Conservation (phyloP, 2,329 filamentous ascomycete species). For the Coniochaeta pulveracea region DNA sequence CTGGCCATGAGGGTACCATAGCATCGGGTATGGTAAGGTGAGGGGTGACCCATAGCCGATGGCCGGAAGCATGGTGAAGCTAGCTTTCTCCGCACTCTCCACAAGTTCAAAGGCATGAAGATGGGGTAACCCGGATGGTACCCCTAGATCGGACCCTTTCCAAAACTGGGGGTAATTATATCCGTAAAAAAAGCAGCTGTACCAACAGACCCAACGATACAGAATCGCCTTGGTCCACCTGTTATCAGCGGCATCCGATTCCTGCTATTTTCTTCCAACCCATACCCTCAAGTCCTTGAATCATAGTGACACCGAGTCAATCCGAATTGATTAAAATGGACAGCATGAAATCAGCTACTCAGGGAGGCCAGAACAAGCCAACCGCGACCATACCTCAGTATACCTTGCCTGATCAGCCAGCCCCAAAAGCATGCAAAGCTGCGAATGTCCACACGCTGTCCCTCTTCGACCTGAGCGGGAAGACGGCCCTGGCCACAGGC, state of each 20-base stretch:
- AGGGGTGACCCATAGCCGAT: neutral
- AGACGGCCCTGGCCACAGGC: slow-evolving; percentile 3
- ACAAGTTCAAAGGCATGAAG: neutral
- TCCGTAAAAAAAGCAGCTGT: too few species aligned
- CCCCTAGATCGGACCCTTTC: too few species aligned
- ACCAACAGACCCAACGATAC: neutral
- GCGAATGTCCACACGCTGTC: slow-evolving; percentile 1
- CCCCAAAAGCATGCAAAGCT: neutral
- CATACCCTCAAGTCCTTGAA: neutral
- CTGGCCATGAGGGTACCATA: neutral
- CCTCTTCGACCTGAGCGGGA: slow-evolving; percentile 6
- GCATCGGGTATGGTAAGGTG: neutral
- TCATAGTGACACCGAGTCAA: neutral
- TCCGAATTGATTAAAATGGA: neutral
- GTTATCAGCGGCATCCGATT: neutral
- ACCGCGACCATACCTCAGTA: neutral
- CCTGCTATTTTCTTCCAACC: neutral
- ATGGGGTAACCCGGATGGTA: neutral
- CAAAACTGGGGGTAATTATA: neutral
- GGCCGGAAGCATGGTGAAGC: neutral
- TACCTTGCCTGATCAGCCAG: neutral
- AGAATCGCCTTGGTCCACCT: neutral
- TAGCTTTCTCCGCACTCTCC: neutral
- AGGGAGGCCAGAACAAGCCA: neutral
- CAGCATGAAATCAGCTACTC: neutral